A percentile compares a stretch with the other conserved stretches of the same genome.
Conservation (phyloP, 2,329 filamentous ascomycete species). For the Truncatella angustata region DNA sequence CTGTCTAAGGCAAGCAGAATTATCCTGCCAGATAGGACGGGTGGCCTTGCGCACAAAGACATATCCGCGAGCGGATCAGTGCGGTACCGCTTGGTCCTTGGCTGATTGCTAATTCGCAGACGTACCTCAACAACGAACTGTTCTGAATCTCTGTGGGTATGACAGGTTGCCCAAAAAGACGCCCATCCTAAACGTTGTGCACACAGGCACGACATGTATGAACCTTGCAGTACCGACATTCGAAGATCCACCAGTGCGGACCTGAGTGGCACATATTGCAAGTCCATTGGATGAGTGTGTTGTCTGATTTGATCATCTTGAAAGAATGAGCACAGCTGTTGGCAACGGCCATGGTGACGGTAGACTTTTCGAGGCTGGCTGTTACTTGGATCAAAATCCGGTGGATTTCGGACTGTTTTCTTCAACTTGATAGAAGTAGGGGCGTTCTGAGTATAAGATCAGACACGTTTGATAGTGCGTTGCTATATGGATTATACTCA, state of each 20-base stretch:
- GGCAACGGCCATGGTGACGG: constrained; percentile 49
- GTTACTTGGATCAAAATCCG: not conserved
- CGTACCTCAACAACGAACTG: not conserved
- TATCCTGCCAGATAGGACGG: not conserved
- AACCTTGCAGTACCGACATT: constrained; percentile 67
- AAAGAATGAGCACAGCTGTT: constrained; percentile 61
- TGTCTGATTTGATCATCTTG: constrained; percentile 66
- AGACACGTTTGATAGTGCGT: too few relatives aligned
- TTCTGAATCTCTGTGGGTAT: too few relatives aligned
- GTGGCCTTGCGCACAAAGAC: not conserved
- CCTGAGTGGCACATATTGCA: constrained; percentile 64
- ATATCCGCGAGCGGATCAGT: too few relatives aligned
- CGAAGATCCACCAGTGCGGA: constrained; percentile 67
- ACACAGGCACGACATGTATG: constrained; percentile 62
- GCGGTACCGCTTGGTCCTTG: not conserved
- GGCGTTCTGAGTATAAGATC: too few relatives aligned
- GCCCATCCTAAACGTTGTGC: constrained; percentile 41
- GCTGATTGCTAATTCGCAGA: not conserved
- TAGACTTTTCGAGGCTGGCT: constrained; percentile 5
- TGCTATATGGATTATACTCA: not conserved
- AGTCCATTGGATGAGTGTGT: constrained; percentile 62
- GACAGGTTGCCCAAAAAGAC: not conserved
- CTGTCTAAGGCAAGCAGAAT: not conserved
- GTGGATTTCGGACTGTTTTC: not conserved
- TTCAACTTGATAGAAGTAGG: too few relatives aligned